phyloP scores from a whole-genome alignment of 257 asterid species.

The Nicotiana sylvestris region DNA sequence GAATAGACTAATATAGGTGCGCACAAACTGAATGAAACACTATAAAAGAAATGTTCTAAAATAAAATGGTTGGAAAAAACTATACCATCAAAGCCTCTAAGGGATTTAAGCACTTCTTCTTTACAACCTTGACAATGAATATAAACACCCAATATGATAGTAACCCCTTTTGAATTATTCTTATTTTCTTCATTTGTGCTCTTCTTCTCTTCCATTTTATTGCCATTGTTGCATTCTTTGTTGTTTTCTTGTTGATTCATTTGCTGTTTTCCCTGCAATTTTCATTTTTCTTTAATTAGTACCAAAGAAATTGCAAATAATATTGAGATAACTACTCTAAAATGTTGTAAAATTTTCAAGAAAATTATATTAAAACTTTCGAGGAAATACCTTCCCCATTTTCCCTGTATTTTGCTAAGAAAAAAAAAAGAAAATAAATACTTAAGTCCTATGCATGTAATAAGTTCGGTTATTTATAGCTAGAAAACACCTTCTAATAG shows the following conservation, averaged over 20 bases:
- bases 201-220: not conserved
- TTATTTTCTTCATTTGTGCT: not conserved
- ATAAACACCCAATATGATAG: conserved; percentile 42
- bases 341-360: too few species aligned
- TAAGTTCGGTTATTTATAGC: not conserved
- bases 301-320: not conserved
- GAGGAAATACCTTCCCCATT: not conserved
- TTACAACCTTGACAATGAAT: conserved; percentile 60
- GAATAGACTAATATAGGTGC: not conserved
- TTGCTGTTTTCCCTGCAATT: not conserved
- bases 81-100: conserved; percentile 40
- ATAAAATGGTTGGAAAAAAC: too few species aligned
- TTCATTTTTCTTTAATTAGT: too few species aligned
- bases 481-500: not conserved
- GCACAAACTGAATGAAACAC: not conserved
- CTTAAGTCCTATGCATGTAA: not conserved
- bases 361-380: too few species aligned
- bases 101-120: conserved; percentile 27
- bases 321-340: too few species aligned
- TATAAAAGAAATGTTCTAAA: not conserved
- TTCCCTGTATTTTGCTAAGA: not conserved
- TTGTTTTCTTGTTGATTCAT: not conserved
- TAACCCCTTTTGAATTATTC: not conserved
- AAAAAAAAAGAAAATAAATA: not conserved
- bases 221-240: not conserved